Evolutionary conservation across 1,139 yeast species (phyloP), one percentile per base, ranked within the genome.

Genomic region (Yarrowia galli): DNA sequence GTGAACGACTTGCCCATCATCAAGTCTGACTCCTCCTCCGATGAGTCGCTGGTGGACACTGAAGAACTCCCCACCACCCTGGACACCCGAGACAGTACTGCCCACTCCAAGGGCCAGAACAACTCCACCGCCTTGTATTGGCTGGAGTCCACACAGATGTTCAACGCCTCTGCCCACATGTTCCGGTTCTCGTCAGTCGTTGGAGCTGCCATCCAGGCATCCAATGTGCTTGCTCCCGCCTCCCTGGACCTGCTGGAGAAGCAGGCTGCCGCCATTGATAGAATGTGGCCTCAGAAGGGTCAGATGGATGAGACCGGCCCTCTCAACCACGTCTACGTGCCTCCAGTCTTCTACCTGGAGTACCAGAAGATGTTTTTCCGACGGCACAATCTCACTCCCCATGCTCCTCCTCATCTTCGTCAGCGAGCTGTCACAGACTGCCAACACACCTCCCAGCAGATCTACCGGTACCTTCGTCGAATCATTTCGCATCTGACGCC

Each of bases 361-460:
- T 65, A 56, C 48, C 45, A 12, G 28, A 65, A 65, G 46, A 32
- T 65, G n/a, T 23, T 65, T 12, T 48, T 54, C 36, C 49, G 53
- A 10, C 56, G 69, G 2, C 67, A 65, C 51, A 67, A 67, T 28
- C 53, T 64, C 25, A 49, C 67, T 0, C 67, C 67, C 20, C 25
- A 49, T 9, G 67, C 69, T 22, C 64, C 65, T 5, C 43, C 65
- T 7, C 46, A 65, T 20, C 58, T 67, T 5, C 64, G 69, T 15
- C 38, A 45, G 32, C 22, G 56, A n/a, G 69, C 69, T 8, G 36
- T 67, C 20, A 36, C 38, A 12, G 65, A 46, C 38, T 45, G 53
- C 48, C 56, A 35, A 1, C 16, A 32, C 5, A 40, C 68, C 8
- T 28, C 65, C 9, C 64, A 66, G 65, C 65, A 60, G 22, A 36